phyloP scores from a whole-genome alignment of 2,329 filamentous ascomycete genomes.

The Alternaria triticimaculans region DNA sequence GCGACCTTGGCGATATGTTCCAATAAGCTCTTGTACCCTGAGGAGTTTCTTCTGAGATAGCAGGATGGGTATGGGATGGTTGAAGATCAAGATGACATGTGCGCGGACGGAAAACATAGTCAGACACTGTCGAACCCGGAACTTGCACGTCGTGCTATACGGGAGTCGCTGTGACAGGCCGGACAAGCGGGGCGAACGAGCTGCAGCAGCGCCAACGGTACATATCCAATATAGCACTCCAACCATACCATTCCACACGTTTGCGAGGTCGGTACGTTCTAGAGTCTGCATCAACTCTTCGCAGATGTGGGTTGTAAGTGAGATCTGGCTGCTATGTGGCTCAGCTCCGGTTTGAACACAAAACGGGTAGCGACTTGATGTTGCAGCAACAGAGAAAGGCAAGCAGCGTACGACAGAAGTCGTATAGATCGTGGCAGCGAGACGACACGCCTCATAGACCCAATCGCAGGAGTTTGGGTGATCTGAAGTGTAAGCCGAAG shows the following conservation, averaged over 20 bases:
- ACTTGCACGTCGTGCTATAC: neutral
- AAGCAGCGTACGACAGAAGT: slow-evolving; percentile 34
- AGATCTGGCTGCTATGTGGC: neutral
- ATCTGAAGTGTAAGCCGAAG: slow-evolving; percentile 32
- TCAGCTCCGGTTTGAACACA: slow-evolving; percentile 4
- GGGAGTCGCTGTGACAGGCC: neutral
- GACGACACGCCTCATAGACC: slow-evolving; percentile 45
- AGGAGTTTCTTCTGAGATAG: slow-evolving; percentile 33
- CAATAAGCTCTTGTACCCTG: slow-evolving; percentile 37
- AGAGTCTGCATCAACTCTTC: slow-evolving; percentile 33
- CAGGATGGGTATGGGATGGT: slow-evolving; percentile 35
- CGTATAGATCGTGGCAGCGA: slow-evolving; percentile 43
- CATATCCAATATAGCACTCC: slow-evolving; percentile 46
- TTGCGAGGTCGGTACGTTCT: slow-evolving; percentile 27
- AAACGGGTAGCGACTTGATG: slow-evolving; percentile 22
- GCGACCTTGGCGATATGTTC: neutral
- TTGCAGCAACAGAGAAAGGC: slow-evolving; percentile 38
- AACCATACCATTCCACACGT: slow-evolving; percentile 43
- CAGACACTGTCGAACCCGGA: slow-evolving; percentile 36
- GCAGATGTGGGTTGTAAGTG: slow-evolving; percentile 19
- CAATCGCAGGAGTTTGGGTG: slow-evolving; percentile 33
- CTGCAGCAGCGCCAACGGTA: slow-evolving; percentile 40
- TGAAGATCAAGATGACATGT: slow-evolving; percentile 35
- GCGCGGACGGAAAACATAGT: slow-evolving; percentile 38
- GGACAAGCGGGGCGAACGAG: slow-evolving; percentile 17